These are phyloP conservation scores for Isoetes taiwanensis DNA, from an alignment of 75 land plant genomes.

Conservation along the genomic window DNA sequence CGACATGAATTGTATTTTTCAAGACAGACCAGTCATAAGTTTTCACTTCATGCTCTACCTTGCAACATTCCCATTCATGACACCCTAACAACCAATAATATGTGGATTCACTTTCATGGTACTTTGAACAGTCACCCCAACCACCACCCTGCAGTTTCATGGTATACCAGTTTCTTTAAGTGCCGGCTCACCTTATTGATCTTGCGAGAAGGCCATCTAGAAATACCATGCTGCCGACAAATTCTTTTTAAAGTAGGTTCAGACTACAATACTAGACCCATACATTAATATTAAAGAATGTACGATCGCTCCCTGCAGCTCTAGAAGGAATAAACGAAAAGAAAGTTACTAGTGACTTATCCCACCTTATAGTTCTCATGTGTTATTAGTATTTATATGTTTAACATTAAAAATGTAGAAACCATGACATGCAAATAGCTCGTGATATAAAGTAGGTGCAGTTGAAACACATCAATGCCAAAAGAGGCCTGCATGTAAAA, in stretches of 20 bases:
- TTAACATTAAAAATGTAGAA: not conserved
- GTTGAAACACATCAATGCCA: not conserved
- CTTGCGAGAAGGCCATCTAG: conserved; percentile 15
- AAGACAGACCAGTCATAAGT: no score
- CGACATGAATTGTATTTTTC: no score
- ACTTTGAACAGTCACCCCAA: no score
- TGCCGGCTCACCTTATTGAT: conserved; percentile 41
- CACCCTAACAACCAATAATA: no score
- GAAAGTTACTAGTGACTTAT: not conserved
- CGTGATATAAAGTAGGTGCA: not conserved
- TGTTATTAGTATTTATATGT: not conserved
- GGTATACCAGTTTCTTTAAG: conserved; percentile 43
- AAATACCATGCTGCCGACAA: not conserved
- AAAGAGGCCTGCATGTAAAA: not conserved
- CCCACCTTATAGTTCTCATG: not conserved
- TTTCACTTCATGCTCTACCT: no score
- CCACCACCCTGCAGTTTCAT: no score
- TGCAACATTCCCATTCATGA: no score
- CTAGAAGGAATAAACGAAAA: not conserved
- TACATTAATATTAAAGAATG: not conserved
- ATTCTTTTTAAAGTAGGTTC: conserved; percentile 32
- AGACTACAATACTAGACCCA: conserved; percentile 19
- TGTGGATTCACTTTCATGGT: no score
- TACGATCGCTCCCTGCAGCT: not conserved
- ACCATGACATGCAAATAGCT: not conserved